Evolutionary conservation across 23 red algal genomes (phyloP), one percentile per base, ranked within the genome.

Genomic region (Gracilaria vermiculophylla): DNA sequence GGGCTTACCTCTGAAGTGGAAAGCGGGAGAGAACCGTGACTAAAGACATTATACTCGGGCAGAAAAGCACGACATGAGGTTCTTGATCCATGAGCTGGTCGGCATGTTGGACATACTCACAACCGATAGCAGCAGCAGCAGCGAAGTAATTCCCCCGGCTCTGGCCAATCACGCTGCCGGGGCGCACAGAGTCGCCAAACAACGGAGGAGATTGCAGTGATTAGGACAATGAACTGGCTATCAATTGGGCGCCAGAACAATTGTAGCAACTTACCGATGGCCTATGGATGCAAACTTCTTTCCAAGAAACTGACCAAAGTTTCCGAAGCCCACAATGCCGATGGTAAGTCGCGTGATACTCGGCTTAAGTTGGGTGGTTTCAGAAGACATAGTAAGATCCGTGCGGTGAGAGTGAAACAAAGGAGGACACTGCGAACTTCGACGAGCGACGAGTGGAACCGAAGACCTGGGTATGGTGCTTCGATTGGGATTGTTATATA

Each of bases 241-340:
- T n/a, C n/a, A n/a, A n/a, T n/a, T n/a, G n/a, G n/a, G n/a, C n/a
- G n/a, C n/a, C n/a, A n/a, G n/a, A n/a, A n/a, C n/a, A n/a, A n/a
- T n/a, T n/a, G n/a, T n/a, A n/a, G n/a, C n/a, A 69, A 41, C 67
- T 2, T 48, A 73, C 52, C 87, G 20, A 78, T 99, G 97, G 37
- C 92, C 92, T 43, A 83, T 82, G 11, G 72, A 39, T 17, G 94
- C 92, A 78, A 95, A 99, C 39, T 75, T 69, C 36, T 79, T 85
- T 29, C 87, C 89, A 27, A 99, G 82, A 66, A 99, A 99, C 73
- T 99, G 97, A 29, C 97, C 97, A 57, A 99, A 99, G 84, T 95
- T 99, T 24, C 97, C 97, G 78, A 99, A 99, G 25, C 97, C 97
- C 36, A 99, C 94, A n/a, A 99, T 95, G 17, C 76, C 95, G 36